Evolutionary conservation across 164 flowering plant genomes (phyloP).

Genomic region (Chloranthus sessilifolius): DNA sequence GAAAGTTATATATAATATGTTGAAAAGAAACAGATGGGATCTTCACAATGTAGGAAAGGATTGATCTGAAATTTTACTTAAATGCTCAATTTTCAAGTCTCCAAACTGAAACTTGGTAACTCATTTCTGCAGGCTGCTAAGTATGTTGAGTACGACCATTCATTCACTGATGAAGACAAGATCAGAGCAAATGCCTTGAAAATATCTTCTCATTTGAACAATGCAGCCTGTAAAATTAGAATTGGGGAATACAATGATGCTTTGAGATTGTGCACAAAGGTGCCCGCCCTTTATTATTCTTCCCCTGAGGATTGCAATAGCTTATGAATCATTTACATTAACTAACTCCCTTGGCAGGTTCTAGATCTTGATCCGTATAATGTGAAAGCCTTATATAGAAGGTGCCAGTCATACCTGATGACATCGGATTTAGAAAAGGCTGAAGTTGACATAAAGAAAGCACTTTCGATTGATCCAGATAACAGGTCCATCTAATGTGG

Average conservation of each 20-base stretch:
- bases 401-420: conserved; percentile 42
- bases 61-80: no score
- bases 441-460: conserved; percentile 41
- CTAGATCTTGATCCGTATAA: conserved; percentile 42
- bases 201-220: conserved; percentile 43
- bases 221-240: conserved; percentile 54
- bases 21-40: background rate
- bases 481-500: conserved; percentile 42
- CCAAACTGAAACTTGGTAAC: no score
- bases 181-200: conserved; percentile 26
- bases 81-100: no score
- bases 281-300: conserved; percentile 4
- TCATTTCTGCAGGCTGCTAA: conserved; percentile 45
- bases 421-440: conserved; percentile 46
- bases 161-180: conserved; percentile 48
- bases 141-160: conserved; percentile 41
- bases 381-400: conserved; percentile 46
- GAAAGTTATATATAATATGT: conserved; percentile 14
- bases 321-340: background rate
- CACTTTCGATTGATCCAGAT: conserved; percentile 40
- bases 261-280: conserved; percentile 46
- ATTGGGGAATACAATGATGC: conserved; percentile 38
- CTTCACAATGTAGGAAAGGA: background rate
- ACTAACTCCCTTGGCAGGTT: conserved; percentile 26
- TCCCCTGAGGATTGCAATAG: background rate